Conservation (phyloP, 805 yeast species). For the Saccharomycopsis sp. region DNA sequence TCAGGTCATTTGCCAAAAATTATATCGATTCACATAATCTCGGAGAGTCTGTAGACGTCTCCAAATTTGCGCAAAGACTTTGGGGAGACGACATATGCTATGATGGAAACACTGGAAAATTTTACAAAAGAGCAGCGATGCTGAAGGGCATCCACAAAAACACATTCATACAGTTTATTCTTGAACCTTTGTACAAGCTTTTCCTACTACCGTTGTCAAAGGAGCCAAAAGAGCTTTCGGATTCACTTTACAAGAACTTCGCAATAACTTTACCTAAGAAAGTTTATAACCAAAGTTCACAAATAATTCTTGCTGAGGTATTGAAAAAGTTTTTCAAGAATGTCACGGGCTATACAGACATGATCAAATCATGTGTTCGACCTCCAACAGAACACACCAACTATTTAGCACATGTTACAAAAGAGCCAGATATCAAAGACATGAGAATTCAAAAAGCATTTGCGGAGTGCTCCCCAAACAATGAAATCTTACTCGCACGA, state of each 20-base stretch:
- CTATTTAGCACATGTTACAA: constrained; percentile 21
- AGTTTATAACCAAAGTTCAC: constrained; percentile 44
- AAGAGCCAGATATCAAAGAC: background rate
- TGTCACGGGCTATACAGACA: constrained; percentile 45
- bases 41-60: constrained; percentile 23
- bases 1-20: constrained; percentile 51
- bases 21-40: constrained; percentile 30
- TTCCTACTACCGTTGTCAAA: constrained; percentile 50
- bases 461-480: constrained; percentile 26
- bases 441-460: background rate
- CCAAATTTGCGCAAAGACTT: constrained; percentile 42
- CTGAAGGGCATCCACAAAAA: constrained; percentile 24
- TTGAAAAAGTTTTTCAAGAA: constrained; percentile 46
- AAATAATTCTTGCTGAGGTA: constrained; percentile 46
- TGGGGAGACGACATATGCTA: constrained; percentile 70
- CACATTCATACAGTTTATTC: constrained; percentile 55
- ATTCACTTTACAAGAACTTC: constrained; percentile 40
- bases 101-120: constrained; percentile 34
- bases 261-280: constrained; percentile 35
- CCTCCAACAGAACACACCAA: constrained; percentile 32
- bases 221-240: constrained; percentile 35
- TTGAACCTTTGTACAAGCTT: constrained; percentile 76
- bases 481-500: constrained; percentile 41
- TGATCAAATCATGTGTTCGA: constrained; percentile 25
- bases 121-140: constrained; percentile 27